phyloP scores from a whole-genome alignment of 2,329 filamentous ascomycete species.

The Pestalotiopsis sp. region DNA sequence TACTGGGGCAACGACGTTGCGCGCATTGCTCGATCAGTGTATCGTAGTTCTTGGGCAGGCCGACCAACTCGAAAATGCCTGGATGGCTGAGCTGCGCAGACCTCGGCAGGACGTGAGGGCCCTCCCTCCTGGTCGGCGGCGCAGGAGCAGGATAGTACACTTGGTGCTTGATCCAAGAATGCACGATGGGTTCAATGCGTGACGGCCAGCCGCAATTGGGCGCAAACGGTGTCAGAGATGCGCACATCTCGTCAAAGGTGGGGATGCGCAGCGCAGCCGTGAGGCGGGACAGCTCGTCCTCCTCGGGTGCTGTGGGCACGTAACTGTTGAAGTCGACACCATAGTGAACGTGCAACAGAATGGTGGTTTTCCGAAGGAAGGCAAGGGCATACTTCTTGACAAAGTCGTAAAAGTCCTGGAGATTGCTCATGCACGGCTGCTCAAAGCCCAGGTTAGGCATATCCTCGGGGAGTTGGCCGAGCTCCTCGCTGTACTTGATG shows the following conservation, averaged over 20 bases:
- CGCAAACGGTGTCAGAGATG: constrained; percentile 52
- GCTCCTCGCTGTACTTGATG: constrained; percentile 42
- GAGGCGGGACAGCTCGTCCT: constrained; percentile 81
- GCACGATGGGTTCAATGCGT: constrained; percentile 47
- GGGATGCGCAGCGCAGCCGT: constrained; percentile 76
- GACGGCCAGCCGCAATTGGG: constrained; percentile 52
- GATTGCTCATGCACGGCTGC: constrained; percentile 55
- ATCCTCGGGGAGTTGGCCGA: constrained; percentile 33
- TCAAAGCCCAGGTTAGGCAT: constrained; percentile 52
- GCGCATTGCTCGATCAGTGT: constrained; percentile 91
- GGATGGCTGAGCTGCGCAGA: constrained; percentile 72
- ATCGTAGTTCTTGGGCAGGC: constrained; percentile 89
- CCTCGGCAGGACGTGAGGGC: constrained; percentile 27
- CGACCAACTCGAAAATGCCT: constrained; percentile 90
- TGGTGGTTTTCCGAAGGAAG: constrained; percentile 82
- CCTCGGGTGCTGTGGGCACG: constrained; percentile 62
- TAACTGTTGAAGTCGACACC: constrained; percentile 84
- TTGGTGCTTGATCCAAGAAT: constrained; percentile 76
- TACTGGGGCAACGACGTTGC: constrained; percentile 80
- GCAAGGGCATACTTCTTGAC: constrained; percentile 83
- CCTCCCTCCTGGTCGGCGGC: constrained; percentile 9
- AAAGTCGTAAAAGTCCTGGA: constrained; percentile 60
- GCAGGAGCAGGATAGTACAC: constrained; percentile 36
- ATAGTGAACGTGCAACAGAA: constrained; percentile 85
- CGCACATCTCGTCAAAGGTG: constrained; percentile 77